Percentiles rank a stretch among this genome's conserved stretches.
Evolutionary conservation across 202 grass and related monocot species (phyloP).

Genomic region (Schoenoplectus triqueter): DNA sequence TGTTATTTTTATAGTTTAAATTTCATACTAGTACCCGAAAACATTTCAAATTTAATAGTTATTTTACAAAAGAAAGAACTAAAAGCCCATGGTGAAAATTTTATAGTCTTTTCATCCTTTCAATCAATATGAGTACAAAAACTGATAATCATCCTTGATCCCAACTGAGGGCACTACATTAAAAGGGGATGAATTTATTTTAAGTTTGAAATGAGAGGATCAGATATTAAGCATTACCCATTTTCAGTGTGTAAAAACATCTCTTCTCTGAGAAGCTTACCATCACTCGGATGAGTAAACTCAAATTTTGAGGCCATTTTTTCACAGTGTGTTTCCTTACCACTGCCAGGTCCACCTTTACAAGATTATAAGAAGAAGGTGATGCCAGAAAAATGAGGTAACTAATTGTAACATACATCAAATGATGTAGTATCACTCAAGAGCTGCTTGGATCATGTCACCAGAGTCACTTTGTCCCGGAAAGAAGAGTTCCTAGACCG

Average conservation of each 20-base stretch:
- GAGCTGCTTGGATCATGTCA: constrained; percentile 19
- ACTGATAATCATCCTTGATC: neutral
- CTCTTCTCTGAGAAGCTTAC: constrained; percentile 74
- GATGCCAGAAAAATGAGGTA: neutral
- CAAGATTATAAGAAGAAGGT: neutral
- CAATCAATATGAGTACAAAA: constrained; percentile 5
- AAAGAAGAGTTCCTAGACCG: too few relatives aligned
- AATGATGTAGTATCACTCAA: neutral
- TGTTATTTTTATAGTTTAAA: too few relatives aligned
- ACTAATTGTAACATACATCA: neutral
- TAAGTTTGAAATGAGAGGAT: constrained; percentile 18
- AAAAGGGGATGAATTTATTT: neutral
- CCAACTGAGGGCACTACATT: neutral
- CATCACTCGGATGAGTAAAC: constrained; percentile 65
- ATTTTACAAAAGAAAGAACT: too few relatives aligned
- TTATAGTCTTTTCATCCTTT: neutral
- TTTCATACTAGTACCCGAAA: too few relatives aligned
- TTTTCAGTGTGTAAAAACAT: constrained; percentile 68
- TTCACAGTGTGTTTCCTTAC: constrained; percentile 88
- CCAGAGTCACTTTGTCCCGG: neutral
- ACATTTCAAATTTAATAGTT: too few relatives aligned
- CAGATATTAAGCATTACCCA: constrained; percentile 47
- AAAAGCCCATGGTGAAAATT: neutral
- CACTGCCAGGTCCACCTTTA: constrained; percentile 86
- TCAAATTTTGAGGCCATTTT: constrained; percentile 81